Base-by-base conservation (phyloP, 257 asterid species). In the Fraxinus pennsylvanica region DNA sequence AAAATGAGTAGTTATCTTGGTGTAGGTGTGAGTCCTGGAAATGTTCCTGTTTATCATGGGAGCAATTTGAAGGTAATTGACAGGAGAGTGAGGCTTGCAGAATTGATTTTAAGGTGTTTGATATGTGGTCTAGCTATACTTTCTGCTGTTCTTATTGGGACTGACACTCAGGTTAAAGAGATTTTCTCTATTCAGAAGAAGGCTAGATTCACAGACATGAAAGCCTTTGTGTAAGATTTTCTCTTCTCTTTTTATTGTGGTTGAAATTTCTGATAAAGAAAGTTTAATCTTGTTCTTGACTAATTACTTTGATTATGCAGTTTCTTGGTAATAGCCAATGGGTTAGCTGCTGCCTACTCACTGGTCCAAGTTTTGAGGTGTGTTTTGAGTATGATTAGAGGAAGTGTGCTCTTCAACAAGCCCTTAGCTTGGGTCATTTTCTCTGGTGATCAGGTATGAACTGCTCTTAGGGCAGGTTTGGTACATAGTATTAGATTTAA, bases 381-480 rank as follows among this genome's bases (percentile, higher is more conserved):
- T 86, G 86, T 84, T 69, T 81, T 90, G 85, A 88, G 90, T 84
- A 85, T 96, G 92, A 68, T 89, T 45, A 91, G 85, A 79, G 98
- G 99, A 83, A 89, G 83, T 91, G 92, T 89, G 76, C 90, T 96
- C 30, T 94, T 91, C 89, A 92, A 81, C 84, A 96, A 90, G 83
- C 93, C 98, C 72, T 81, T 96, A 85, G 99, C 99, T 80, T 96
- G 97, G 99, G 93, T 84, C 82, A 89, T 96, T 80, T 96, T 96
- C 90, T 94, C 98, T 81, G 97, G 97, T 68, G 99, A 96, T 83
- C 99, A 96, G 96, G 99, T 96, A 79, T 80, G 0, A 19, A 12
- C 22, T 70, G 22, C 63, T 39, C 1, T 59, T 6, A 9, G 27
- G 3, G 30, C 30, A 6, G 6, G 27, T 5, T 6, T 17, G 3